Base-by-base conservation (phyloP, 169 alveolate species). In the Eimeria sp. region DNA sequence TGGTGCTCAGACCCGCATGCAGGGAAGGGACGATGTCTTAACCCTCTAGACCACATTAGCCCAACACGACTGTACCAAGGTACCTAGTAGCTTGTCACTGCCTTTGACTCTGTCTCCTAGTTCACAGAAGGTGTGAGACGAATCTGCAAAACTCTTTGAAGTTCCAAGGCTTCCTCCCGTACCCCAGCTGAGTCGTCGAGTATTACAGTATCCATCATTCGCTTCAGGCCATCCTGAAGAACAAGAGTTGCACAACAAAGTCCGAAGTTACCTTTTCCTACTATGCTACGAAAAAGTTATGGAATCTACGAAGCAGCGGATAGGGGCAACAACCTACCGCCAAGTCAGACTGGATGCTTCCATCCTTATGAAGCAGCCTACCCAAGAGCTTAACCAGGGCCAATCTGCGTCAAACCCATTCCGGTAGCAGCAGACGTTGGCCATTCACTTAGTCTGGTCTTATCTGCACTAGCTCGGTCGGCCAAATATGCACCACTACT, bases 301-400 rank as follows among this genome's bases (percentile, higher is more conserved):
- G 49, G 61, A 25, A 6, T 14, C 6, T 27, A 40, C 9, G 54
- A 3, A 65, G 82, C 13, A 51, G 27, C 22, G 47, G 57, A 22
- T 20, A 20, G 47, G 45, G 49, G 65, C 20, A 49, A 9, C 34
- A 34, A 10, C 94, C 18, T 34, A 87, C 94, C 83, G 5, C 63
- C 63, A 87, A 63, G 54, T 87, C 94, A 10, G 30, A 4, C 18
- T 87, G 67, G 25, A 18, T 61, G 80, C 34, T 61, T 83, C 84
- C 18, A 4, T 61, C 34, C 25, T 51, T 61, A 27, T 61, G 47
- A 65, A 43, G 54, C 45, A 87, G 20, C 13, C 80, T 87, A 20
- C 83, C 83, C 25, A 87, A 57, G 22, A 87, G 83, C 83, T 87
- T 87, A n/a, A 75, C 94, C 43, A 87, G 94, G 49, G 84, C 80